phyloP scores from a whole-genome alignment of 441 rosid species.

The Croton setiger region DNA sequence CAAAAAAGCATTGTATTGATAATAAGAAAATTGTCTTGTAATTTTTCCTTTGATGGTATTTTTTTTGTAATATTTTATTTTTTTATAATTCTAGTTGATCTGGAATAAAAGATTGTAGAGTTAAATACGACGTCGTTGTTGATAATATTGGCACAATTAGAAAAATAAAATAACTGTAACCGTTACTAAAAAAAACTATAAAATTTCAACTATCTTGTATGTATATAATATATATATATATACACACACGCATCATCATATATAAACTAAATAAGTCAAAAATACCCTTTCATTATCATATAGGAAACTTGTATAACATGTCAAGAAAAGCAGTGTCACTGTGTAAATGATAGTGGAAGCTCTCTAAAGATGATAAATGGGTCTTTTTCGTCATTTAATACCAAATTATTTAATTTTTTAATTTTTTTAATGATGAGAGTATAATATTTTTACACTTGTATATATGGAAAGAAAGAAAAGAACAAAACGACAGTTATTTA shows the following conservation, averaged over 20 bases:
- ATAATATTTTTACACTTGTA: not conserved
- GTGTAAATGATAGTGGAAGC: not conserved
- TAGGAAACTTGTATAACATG: constrained; percentile 11
- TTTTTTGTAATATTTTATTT: too few species aligned
- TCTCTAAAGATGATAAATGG: constrained; percentile 1
- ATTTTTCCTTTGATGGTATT: too few species aligned
- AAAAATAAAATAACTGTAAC: too few species aligned
- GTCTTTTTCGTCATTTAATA: constrained; percentile 25
- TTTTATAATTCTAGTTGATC: too few species aligned
- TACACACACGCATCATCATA: not conserved
- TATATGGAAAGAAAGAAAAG: not conserved
- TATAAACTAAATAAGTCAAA: constrained; percentile 13
- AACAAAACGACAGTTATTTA: constrained; percentile 18
- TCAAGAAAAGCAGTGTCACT: not conserved
- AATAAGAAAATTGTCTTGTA: too few species aligned
- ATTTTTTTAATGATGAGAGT: not conserved
- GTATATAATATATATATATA: not conserved
- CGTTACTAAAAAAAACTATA: too few species aligned
- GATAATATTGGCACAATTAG: too few species aligned
- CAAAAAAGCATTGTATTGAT: too few species aligned
- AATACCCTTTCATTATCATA: constrained; percentile 17
- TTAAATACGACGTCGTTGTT: too few species aligned
- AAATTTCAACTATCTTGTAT: too few species aligned
- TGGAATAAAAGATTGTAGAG: too few species aligned
- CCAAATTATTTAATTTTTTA: too few species aligned